Evolutionary conservation across 768 basidiomycete species (phyloP).

Genomic region (Roridomyces roridus): DNA sequence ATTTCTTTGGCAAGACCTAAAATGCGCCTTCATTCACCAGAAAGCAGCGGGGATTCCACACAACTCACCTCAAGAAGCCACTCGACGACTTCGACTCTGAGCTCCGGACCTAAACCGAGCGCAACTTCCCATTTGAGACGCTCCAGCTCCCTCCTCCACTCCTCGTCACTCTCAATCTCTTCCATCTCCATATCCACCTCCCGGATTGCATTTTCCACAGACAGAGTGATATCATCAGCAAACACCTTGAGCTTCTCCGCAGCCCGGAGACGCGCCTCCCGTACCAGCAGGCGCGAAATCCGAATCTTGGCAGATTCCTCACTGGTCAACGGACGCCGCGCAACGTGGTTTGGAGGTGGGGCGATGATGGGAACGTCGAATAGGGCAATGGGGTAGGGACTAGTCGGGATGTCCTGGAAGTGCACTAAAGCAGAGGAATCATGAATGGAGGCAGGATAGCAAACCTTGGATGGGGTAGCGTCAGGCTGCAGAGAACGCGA

Average conservation of each 20-base stretch:
- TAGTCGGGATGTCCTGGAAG: constrained; percentile 7
- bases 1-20: constrained; percentile 29
- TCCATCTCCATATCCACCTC: constrained; percentile 18
- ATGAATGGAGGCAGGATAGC: not conserved
- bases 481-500: constrained; percentile 45
- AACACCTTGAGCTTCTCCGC: constrained; percentile 41
- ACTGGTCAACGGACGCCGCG: constrained; percentile 37
- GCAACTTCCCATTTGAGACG: constrained; percentile 27
- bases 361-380: constrained; percentile 57
- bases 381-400: constrained; percentile 1
- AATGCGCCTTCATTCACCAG: not conserved
- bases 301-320: constrained; percentile 54
- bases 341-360: constrained; percentile 48
- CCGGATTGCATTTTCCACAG: constrained; percentile 9
- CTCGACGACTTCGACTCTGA: constrained; percentile 41
- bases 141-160: constrained; percentile 7
- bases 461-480: constrained; percentile 16
- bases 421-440: not conserved
- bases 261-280: constrained; percentile 44
- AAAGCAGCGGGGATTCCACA: not conserved
- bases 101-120: constrained; percentile 38
- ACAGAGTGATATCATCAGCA: constrained; percentile 28
- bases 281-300: constrained; percentile 44
- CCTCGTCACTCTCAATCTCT: constrained; percentile 16
- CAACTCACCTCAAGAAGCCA: constrained; percentile 54